Evolutionary conservation across 1,284 basidiomycete genomes (phyloP), one percentile per base, ranked within the genome.

Genomic region (Kalmanozyma brasiliensis): DNA sequence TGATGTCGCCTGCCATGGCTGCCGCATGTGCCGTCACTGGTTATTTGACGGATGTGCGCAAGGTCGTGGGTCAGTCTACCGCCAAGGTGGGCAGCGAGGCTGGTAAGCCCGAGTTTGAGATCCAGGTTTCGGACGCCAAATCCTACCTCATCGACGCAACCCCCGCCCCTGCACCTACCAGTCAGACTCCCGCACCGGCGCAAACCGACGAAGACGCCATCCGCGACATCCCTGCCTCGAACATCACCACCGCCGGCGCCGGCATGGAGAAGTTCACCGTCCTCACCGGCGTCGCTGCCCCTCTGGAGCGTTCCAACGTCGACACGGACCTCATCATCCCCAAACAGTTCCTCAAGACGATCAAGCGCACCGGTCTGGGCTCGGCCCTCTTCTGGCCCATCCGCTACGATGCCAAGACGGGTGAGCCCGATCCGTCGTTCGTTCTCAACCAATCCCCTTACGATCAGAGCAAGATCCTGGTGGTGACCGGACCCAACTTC

Each of bases 311-410:
- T 16, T 56, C 70, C 37, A 81, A 81, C 46, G 78, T 81, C 41
- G 77, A 81, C 62, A 81, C 79, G 36, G 79, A 81, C 53, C 59
- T 80, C 20, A 80, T 81, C 64, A 80, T 81, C 49, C 78, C 79
- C 45, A 78, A 78, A 59, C 75, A 78, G 60, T 81, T 79, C 65
- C 70, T 81, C 35, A 81, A 81, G 67, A 80, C 77, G 29, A 80
- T 81, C 70, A 79, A 79, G 61, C 75, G 78, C 30, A 78, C 78
- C 3, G 79, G 79, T 29, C 70, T 81, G 9, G 78, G 79, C 22
- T 72, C 65, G 10, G 77, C 77, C 8, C 71, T 80, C 32, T 78
- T 81, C 61, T 78, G 70, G 68, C 73, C 77, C 6, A 48, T 78
- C 37, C 73, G 79, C 22, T 81, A 80, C 64, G 74, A 81, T 47